These are phyloP conservation scores for Sistotremastrum niveocremeum DNA, from an alignment of 768 basidiomycete genomes.

Conservation along the genomic window DNA sequence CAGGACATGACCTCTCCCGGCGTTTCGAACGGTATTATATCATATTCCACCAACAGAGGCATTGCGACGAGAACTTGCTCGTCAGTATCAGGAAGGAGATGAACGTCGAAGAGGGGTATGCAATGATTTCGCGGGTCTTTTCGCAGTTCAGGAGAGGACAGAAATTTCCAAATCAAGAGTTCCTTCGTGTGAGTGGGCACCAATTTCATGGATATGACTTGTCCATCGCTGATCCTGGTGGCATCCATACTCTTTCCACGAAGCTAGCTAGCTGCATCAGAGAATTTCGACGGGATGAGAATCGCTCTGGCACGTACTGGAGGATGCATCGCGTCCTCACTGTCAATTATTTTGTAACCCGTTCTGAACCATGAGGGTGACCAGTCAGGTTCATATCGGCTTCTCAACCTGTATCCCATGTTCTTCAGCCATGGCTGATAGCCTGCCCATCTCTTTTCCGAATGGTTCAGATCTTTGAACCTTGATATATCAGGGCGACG, in stretches of 20 bases:
- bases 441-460: too few relatives aligned
- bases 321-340: too few relatives aligned
- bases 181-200: slow-evolving; percentile 13
- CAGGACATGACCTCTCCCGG: slow-evolving; percentile 23
- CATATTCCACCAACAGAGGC: slow-evolving; percentile 16
- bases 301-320: too few relatives aligned
- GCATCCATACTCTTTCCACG: slow-evolving; percentile 15
- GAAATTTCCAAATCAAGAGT: slow-evolving; percentile 15
- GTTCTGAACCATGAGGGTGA: too few relatives aligned
- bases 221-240: slow-evolving; percentile 14
- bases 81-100: slow-evolving; percentile 7
- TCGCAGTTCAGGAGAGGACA: slow-evolving; percentile 11
- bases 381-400: too few relatives aligned
- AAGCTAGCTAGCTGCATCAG: too few relatives aligned
- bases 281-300: too few relatives aligned
- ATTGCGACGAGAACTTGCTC: slow-evolving; percentile 17
- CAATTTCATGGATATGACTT: slow-evolving; percentile 19
- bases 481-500: too few relatives aligned
- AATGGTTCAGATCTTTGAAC: too few relatives aligned
- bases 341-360: too few relatives aligned
- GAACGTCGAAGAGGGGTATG: slow-evolving; percentile 16
- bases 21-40: slow-evolving; percentile 19
- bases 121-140: slow-evolving; percentile 22
- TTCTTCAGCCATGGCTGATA: too few relatives aligned
- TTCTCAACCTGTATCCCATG: too few relatives aligned